Base-by-base conservation (phyloP, 192 early-diverging fungal genomes). In the Gamsiella multidivaricata region DNA sequence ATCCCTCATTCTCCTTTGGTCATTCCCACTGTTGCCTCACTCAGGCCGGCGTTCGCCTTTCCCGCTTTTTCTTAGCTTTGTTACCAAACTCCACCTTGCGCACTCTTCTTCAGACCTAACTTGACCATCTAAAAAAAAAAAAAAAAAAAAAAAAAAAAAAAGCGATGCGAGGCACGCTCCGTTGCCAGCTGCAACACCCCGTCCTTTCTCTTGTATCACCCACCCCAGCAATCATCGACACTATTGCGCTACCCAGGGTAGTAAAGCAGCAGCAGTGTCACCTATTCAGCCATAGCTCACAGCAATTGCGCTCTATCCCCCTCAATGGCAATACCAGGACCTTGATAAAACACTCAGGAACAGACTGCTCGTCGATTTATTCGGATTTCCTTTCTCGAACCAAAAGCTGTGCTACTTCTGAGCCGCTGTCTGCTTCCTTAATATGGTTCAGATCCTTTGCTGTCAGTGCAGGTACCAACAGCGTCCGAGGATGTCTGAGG, bases 171-270 rank as follows among this genome's bases (percentile, higher is more conserved):
- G 52, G 67, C 49, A 39, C 43, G 25, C 42, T 69, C 43, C 67
- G 67, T 69, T 69, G 67, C 67, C 67, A 53, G n/a, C 57, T 53
- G 67, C 67, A 69, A 32, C 67, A 50, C 15, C 37, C 61, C 5
- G 7, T 7, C 18, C 28, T 59, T 17, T 29, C 59, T 4, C 11
- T 20, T 34, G 31, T 32, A 43, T 18, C 26, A 31, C 29, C 52
- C 29, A 32, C 52, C 31, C 3, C 28, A 26, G n/a, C 57, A 59
- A 10, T 14, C 8, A 14, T 41, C 7, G 39, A 10, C 39, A 41
- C 41, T 46, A 59, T 9, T 31, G 10, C 41, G 3, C 18, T 25
- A 20, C 12, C 2, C 3, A 11, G 29, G 42, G 11, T 28, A 46
- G 11, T 59, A 17, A 62, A 22, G 20, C 41, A 42, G 9, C 49